Evolutionary conservation across 2,329 filamentous ascomycete genomes (phyloP).

Genomic region (Alternaria sp.): DNA sequence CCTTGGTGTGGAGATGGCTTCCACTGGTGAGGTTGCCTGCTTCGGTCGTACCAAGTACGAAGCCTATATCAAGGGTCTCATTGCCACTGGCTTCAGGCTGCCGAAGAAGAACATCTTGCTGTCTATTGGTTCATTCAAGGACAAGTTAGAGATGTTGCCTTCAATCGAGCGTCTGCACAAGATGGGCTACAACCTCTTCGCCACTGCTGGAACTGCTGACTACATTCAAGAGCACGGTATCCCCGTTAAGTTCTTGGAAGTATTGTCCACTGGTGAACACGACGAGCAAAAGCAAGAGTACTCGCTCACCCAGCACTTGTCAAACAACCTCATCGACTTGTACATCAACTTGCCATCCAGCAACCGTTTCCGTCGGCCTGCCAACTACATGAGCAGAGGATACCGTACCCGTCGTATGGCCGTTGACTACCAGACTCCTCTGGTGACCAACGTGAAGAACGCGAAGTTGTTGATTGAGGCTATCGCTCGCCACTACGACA

Average conservation of each 20-base stretch:
- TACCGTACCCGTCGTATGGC: conserved; percentile 98
- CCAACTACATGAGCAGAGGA: conserved; percentile 98
- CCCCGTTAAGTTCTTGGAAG: conserved; percentile 91
- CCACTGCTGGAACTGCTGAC: conserved; percentile 94
- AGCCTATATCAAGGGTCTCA: conserved; percentile 93
- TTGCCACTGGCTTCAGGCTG: conserved; percentile 95
- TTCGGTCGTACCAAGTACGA: conserved; percentile 97
- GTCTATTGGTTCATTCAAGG: conserved; percentile 96
- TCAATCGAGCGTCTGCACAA: conserved; percentile 89
- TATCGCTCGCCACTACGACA: conserved; percentile 85
- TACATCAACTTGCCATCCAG: conserved; percentile 99
- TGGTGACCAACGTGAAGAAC: conserved; percentile 99
- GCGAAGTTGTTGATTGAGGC: conserved; percentile 97
- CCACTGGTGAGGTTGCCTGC: conserved; percentile 96
- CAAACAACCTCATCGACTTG: conserved; percentile 96
- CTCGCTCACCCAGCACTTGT: conserved; percentile 93
- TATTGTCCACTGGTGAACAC: conserved; percentile 68
- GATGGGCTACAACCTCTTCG: conserved; percentile 94
- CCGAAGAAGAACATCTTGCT: conserved; percentile 95
- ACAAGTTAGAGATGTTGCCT: conserved; percentile 96
- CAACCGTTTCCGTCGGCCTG: conserved; percentile 95
- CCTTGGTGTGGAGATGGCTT: conserved; percentile 98
- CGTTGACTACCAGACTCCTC: conserved; percentile 94
- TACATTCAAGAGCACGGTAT: conserved; percentile 94
- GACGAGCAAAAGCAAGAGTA: conserved; percentile 93